A percentile compares a stretch with the other conserved stretches of the same genome.
phyloP scores from a whole-genome alignment of 2,329 filamentous ascomycete genomes.

The Pseudogymnoascus sp. region DNA sequence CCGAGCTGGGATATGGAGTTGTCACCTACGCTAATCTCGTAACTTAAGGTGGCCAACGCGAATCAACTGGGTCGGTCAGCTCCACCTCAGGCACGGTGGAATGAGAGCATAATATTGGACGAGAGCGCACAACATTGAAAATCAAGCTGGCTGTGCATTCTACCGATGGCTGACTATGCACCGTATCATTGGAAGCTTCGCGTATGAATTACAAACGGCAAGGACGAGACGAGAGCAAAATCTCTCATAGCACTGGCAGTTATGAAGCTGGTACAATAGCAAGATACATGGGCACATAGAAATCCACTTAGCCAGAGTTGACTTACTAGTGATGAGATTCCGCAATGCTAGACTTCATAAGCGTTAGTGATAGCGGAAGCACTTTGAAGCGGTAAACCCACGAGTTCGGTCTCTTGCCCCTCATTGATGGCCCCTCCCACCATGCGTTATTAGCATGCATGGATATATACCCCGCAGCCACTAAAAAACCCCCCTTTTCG shows the following conservation, averaged over 20 bases:
- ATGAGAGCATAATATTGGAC: neutral
- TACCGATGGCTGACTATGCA: neutral
- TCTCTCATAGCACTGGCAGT: neutral
- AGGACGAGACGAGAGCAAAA: neutral
- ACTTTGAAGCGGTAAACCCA: neutral
- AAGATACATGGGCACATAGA: neutral
- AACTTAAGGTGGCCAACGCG: neutral
- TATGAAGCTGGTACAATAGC: neutral
- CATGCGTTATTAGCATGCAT: neutral
- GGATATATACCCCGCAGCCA: neutral
- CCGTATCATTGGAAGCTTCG: neutral
- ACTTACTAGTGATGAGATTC: neutral
- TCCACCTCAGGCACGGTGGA: neutral
- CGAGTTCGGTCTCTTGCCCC: neutral
- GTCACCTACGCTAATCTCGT: neutral
- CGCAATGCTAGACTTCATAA: neutral
- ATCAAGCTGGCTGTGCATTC: conserved; percentile 1
- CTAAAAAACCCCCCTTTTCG: neutral
- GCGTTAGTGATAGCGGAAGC: neutral
- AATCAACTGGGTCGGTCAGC: neutral
- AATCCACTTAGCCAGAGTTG: neutral
- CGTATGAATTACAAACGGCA: neutral
- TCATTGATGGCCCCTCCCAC: neutral
- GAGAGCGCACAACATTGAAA: neutral
- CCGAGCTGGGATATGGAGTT: neutral